phyloP scores from a whole-genome alignment of 805 yeast genomes.

The Suhomyces canberraensis region DNA sequence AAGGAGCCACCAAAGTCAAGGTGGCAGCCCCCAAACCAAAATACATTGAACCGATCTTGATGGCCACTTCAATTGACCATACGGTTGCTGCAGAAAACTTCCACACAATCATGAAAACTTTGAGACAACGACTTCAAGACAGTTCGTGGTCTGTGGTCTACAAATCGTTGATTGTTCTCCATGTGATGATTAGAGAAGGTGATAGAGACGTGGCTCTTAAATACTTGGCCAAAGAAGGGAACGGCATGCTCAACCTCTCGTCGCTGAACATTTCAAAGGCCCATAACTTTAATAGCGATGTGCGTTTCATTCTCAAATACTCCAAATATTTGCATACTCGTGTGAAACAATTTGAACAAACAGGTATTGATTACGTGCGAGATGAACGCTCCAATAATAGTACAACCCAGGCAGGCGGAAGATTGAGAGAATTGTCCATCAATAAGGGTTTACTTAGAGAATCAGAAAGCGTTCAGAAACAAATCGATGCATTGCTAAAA shows the following conservation, averaged over 20 bases:
- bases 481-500: constrained; percentile 69
- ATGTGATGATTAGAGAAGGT: constrained; percentile 91
- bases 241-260: constrained; percentile 47
- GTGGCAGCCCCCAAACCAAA: constrained; percentile 98
- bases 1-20: constrained; percentile 51
- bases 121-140: constrained; percentile 64
- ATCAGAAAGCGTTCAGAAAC: constrained; percentile 79
- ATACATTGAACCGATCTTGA: constrained; percentile 88
- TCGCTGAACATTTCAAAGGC: constrained; percentile 36
- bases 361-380: constrained; percentile 74
- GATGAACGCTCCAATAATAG: constrained; percentile 52
- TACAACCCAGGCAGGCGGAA: constrained; percentile 50
- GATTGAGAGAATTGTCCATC: constrained; percentile 61
- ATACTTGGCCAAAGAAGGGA: constrained; percentile 48
- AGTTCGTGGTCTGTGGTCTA: constrained; percentile 89
- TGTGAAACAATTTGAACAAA: constrained; percentile 62
- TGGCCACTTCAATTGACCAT: constrained; percentile 57
- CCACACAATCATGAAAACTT: constrained; percentile 62
- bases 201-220: constrained; percentile 69
- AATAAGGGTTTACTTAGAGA: constrained; percentile 82
- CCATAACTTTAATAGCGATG: constrained; percentile 43
- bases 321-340: constrained; percentile 66
- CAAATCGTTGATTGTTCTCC: constrained; percentile 80
- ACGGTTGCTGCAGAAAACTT: constrained; percentile 49
- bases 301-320: constrained; percentile 60